phyloP scores from a whole-genome alignment of 768 basidiomycete species.

The Mycena belliarum region DNA sequence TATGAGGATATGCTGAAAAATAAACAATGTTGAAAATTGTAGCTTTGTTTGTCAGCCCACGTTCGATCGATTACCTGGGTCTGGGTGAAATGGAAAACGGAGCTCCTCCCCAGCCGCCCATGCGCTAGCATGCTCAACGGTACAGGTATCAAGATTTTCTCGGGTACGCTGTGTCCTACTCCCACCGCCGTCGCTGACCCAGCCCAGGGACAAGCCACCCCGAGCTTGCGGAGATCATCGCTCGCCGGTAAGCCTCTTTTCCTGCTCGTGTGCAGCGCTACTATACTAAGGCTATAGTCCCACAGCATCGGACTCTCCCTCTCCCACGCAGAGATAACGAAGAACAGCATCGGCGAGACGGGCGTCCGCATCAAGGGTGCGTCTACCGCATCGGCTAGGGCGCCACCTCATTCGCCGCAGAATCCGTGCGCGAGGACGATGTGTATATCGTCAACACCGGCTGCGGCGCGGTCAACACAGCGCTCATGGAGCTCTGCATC shows the following conservation, averaged over 20 bases:
- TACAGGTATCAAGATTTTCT: slow-evolving; percentile 59
- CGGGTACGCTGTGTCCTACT: slow-evolving; percentile 38
- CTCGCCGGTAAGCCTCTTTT: slow-evolving; percentile 63
- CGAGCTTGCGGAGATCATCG: slow-evolving; percentile 91
- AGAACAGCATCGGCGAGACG: slow-evolving; percentile 90
- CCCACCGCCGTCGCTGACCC: not conserved
- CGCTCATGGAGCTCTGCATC: slow-evolving; percentile 97
- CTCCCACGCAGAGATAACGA: slow-evolving; percentile 83
- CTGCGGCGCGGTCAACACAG: slow-evolving; percentile 82
- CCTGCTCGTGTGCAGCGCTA: slow-evolving; percentile 28
- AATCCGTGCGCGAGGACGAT: slow-evolving; percentile 97
- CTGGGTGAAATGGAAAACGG: too few species aligned
- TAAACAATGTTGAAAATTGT: too few species aligned
- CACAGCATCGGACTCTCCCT: slow-evolving; percentile 86
- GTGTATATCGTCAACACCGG: slow-evolving; percentile 98
- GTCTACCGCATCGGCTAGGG: too few species aligned
- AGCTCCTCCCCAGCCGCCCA: not conserved
- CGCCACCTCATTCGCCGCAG: slow-evolving; percentile 32
- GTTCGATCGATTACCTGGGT: too few species aligned
- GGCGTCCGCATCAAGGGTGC: slow-evolving; percentile 73
- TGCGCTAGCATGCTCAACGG: slow-evolving; percentile 48
- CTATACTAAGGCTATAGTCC: slow-evolving; percentile 17
- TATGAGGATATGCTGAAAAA: too few species aligned
- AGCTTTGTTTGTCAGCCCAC: too few species aligned
- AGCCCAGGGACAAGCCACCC: slow-evolving; percentile 88